These are phyloP conservation scores for Colletotrichum tropicale DNA, from an alignment of 2,329 filamentous ascomycete species.

Conservation along the genomic window DNA sequence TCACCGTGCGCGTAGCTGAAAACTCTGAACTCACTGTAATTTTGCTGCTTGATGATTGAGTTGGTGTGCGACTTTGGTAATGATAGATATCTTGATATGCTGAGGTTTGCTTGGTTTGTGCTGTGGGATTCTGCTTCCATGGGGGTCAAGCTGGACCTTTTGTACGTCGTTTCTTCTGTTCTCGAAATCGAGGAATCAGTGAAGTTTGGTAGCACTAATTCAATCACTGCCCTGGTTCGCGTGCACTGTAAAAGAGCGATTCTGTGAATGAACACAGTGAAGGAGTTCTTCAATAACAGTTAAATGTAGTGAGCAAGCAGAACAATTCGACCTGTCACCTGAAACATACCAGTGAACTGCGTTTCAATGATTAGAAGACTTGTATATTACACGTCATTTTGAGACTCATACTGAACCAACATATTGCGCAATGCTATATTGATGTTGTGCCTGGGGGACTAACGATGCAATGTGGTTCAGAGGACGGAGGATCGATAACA, in stretches of 20 bases:
- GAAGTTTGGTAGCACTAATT: not conserved
- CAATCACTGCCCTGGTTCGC: not conserved
- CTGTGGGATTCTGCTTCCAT: not conserved
- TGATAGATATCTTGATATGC: not conserved
- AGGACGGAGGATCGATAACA: not conserved
- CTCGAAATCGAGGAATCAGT: not conserved
- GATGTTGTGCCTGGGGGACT: not conserved
- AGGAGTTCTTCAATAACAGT: not conserved
- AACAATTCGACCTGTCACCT: not conserved
- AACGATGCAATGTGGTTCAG: not conserved
- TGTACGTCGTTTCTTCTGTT: not conserved
- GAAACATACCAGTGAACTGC: not conserved
- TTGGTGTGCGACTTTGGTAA: not conserved
- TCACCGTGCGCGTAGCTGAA: accelerated
- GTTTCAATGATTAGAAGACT: accelerated
- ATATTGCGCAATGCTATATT: not conserved
- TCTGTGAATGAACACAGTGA: not conserved
- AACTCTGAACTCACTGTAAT: not conserved
- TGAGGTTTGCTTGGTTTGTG: not conserved
- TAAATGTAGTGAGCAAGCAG: not conserved
- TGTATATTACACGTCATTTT: not conserved
- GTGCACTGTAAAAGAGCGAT: accelerated
- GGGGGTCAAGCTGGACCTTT: not conserved
- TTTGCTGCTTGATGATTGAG: too few species aligned
- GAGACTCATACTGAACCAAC: not conserved